Conservation (phyloP, 2,329 filamentous ascomycete species). For the Ascochyta pisi region DNA sequence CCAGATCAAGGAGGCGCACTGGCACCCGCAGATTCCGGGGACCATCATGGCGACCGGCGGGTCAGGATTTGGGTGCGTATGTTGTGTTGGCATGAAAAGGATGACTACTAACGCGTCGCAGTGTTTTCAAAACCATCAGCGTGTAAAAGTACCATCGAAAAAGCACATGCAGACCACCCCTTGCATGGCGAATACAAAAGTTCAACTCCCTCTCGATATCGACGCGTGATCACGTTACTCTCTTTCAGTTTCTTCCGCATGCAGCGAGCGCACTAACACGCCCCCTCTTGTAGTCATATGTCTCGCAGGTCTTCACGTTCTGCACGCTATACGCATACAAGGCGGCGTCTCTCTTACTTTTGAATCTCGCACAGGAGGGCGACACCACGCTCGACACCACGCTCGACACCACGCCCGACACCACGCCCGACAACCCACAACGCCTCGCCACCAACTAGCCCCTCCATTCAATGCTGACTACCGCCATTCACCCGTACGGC, state of each 20-base stretch:
- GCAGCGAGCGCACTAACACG: conserved; percentile 6
- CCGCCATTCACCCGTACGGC: too few species aligned
- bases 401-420: too few species aligned
- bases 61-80: conserved; percentile 72
- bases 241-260: conserved; percentile 2
- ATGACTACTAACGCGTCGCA: conserved; percentile 20
- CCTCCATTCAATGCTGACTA: too few species aligned
- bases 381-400: too few species aligned
- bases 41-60: conserved; percentile 88
- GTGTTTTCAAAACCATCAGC: conserved; percentile 52
- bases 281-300: not conserved
- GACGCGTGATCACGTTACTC: conserved; percentile 30
- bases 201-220: not conserved
- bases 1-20: conserved; percentile 93
- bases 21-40: conserved; percentile 95
- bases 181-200: conserved; percentile 3
- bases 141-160: conserved; percentile 32
- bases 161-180: not conserved
- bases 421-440: too few species aligned
- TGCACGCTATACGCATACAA: too few species aligned
- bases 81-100: not conserved
- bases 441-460: too few species aligned
- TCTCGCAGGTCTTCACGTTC: not conserved
- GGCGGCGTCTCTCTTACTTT: too few species aligned
- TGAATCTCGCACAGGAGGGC: too few species aligned